These are phyloP conservation scores for Pichia cabralensis DNA, from an alignment of 805 yeast species.

Conservation along the genomic window DNA sequence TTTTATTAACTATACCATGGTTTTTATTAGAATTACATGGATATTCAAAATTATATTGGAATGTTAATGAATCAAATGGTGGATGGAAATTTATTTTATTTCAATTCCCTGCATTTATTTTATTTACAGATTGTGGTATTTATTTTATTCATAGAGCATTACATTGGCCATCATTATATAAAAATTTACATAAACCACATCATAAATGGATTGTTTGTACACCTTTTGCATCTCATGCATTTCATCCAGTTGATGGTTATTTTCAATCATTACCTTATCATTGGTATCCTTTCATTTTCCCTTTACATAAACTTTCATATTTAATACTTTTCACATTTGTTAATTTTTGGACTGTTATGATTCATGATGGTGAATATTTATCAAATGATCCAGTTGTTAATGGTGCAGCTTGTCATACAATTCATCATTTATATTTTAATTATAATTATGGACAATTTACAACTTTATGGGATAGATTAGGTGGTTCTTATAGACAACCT, in stretches of 20 bases:
- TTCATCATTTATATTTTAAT: slow-evolving; percentile 94
- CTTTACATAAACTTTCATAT: slow-evolving; percentile 81
- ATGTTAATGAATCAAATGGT: slow-evolving; percentile 51
- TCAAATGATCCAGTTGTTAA: slow-evolving; percentile 89
- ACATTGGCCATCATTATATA: slow-evolving; percentile 89
- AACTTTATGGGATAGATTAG: slow-evolving; percentile 95
- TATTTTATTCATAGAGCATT: slow-evolving; percentile 86
- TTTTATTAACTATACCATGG: slow-evolving; percentile 80
- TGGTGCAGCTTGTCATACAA: slow-evolving; percentile 98
- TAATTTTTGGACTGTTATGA: slow-evolving; percentile 97
- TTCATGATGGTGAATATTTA: slow-evolving; percentile 94
- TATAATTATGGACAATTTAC: slow-evolving; percentile 98
- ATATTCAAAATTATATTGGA: slow-evolving; percentile 66
- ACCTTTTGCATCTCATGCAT: slow-evolving; percentile 96
- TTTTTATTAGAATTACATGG: slow-evolving; percentile 79
- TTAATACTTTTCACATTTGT: slow-evolving; percentile 79
- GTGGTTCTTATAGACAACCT: slow-evolving; percentile 87
- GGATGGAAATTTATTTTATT: slow-evolving; percentile 53
- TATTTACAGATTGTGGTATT: slow-evolving; percentile 91
- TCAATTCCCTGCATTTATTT: slow-evolving; percentile 70
- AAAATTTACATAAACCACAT: slow-evolving; percentile 86
- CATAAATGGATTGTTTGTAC: slow-evolving; percentile 99
- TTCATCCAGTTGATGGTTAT: slow-evolving; percentile 97
- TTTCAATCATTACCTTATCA: slow-evolving; percentile 91
- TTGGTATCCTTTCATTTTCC: slow-evolving; percentile 82